Evolutionary conservation across 352 stramenopile species (phyloP).

Genomic region (Globisporangium nunn): DNA sequence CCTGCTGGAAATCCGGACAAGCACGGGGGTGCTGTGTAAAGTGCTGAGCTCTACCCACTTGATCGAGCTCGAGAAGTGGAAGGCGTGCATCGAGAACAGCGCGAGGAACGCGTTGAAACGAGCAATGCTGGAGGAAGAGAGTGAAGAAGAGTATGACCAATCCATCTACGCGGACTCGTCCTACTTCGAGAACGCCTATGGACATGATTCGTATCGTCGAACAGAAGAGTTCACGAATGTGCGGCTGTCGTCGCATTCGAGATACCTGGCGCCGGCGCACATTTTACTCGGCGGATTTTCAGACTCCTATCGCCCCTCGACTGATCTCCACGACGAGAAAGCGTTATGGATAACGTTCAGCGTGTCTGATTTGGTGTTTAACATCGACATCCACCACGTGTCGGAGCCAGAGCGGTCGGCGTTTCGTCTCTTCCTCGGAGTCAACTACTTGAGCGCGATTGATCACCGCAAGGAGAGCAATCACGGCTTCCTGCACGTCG

Average conservation of each 20-base stretch:
- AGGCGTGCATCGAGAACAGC: conserved; percentile 53
- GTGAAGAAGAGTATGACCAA: conserved; percentile 25
- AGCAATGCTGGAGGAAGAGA: conserved; percentile 8
- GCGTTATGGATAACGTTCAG: conserved; percentile 73
- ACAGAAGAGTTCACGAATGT: conserved; percentile 8
- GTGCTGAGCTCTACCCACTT: conserved; percentile 57
- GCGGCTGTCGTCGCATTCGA: conserved; percentile 13
- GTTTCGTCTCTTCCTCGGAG: conserved; percentile 50
- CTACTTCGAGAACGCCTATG: conserved; percentile 15
- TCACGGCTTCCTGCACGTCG: conserved; percentile 72
- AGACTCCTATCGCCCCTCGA: conserved; percentile 47
- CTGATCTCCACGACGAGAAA: conserved; percentile 40
- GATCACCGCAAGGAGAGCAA: conserved; percentile 70
- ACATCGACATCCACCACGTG: conserved; percentile 59
- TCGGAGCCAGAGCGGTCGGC: conserved; percentile 51
- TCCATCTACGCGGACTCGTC: conserved; percentile 17
- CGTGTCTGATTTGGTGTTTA: conserved; percentile 46
- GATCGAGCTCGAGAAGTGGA: conserved; percentile 67
- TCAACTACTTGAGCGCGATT: conserved; percentile 50
- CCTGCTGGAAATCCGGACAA: conserved; percentile 57
- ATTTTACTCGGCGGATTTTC: conserved; percentile 68
- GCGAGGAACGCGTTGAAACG: conserved; percentile 31
- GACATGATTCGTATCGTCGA: neutral
- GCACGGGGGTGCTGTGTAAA: conserved; percentile 38
- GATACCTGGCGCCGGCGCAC: conserved; percentile 30